These are phyloP conservation scores for Trichoderma sp. DNA, from an alignment of 2,329 filamentous ascomycete genomes.

Conservation along the genomic window DNA sequence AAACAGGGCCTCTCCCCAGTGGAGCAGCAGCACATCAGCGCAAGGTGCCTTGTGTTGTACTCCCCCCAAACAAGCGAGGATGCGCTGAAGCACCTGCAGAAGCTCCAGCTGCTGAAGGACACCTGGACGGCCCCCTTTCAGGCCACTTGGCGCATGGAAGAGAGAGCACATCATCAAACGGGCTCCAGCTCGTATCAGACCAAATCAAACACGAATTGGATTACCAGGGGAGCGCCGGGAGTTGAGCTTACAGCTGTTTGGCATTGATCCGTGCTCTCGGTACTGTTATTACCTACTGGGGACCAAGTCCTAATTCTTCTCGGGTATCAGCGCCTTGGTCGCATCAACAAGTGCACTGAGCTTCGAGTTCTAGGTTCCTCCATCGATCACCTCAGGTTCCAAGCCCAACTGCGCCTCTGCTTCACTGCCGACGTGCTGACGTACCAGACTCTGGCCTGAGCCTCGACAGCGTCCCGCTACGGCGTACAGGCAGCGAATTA, in stretches of 20 bases:
- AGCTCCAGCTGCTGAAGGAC: neutral
- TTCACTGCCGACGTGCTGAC: conserved; percentile 23
- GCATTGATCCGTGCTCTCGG: neutral
- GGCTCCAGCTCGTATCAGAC: neutral
- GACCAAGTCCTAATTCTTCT: too few relatives aligned
- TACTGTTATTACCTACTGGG: conserved; percentile 7
- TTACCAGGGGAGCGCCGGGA: neutral
- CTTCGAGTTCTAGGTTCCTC: neutral
- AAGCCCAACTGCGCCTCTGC: conserved; percentile 25
- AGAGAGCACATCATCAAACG: neutral
- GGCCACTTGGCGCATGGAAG: neutral
- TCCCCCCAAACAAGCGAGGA: neutral
- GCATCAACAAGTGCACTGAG: neutral
- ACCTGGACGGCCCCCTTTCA: conserved; percentile 3
- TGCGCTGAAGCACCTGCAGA: neutral
- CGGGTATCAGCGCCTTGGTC: neutral
- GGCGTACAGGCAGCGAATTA: neutral
- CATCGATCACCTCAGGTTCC: too few relatives aligned
- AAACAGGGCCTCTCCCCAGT: neutral
- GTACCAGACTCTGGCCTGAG: conserved; percentile 15
- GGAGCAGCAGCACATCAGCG: neutral
- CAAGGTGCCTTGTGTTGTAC: neutral
- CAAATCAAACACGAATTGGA: neutral
- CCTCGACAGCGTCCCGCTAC: conserved; percentile 17
- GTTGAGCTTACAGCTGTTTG: neutral